Conservation (phyloP, 176 grass and related monocot genomes). For the Cocos nucifera region DNA sequence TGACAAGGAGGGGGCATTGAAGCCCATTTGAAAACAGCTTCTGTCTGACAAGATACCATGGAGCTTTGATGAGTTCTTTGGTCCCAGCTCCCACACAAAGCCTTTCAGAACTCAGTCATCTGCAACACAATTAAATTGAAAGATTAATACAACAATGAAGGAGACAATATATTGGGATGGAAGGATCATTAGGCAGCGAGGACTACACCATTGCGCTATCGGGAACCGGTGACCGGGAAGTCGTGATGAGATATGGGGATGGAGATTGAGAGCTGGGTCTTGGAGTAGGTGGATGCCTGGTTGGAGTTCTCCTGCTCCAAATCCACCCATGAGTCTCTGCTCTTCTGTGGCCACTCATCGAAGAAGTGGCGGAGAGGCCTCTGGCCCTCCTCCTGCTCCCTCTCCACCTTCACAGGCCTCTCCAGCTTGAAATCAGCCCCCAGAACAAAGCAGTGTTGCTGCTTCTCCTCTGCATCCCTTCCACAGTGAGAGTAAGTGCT, state of each 20-base stretch:
- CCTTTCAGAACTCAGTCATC: not conserved
- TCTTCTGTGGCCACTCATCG: constrained; percentile 77
- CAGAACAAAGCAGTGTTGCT: constrained; percentile 88
- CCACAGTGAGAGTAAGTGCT: not conserved
- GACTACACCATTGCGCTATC: constrained; percentile 22
- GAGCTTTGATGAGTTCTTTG: too few species aligned
- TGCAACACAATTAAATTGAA: not conserved
- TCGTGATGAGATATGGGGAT: constrained; percentile 27
- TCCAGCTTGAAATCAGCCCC: constrained; percentile 71
- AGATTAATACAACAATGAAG: not conserved
- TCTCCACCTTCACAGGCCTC: constrained; percentile 21
- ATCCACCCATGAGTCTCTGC: constrained; percentile 59
- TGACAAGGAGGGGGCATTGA: not conserved
- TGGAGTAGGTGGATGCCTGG: constrained; percentile 6
- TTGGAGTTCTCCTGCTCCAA: constrained; percentile 14
- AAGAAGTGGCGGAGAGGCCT: constrained; percentile 79
- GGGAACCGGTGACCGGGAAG: constrained; percentile 7
- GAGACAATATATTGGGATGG: not conserved
- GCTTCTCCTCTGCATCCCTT: constrained; percentile 22
- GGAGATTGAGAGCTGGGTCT: constrained; percentile 43
- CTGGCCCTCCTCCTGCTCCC: constrained; percentile 21
- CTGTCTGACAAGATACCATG: constrained; percentile 2
- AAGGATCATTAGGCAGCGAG: not conserved
- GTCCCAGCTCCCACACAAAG: not conserved
- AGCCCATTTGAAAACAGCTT: not conserved